Evolutionary conservation across 257 asterid genomes (phyloP).

Genomic region (Nicotiana noctiflora): DNA sequence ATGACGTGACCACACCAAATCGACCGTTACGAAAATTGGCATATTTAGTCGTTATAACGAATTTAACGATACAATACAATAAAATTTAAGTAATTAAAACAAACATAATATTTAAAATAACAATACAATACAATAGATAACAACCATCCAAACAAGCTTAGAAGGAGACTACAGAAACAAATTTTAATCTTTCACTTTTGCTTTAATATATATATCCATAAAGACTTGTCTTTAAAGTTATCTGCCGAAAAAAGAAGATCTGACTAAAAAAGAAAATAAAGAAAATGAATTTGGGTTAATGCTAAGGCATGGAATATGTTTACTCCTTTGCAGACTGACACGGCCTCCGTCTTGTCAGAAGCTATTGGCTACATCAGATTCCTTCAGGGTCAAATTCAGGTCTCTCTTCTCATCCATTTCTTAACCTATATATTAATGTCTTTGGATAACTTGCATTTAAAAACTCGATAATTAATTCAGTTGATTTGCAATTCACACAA

Average conservation of each 20-base stretch:
- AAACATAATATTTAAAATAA: no score
- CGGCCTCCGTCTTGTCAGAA: constrained; percentile 97
- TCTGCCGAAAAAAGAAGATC: constrained; percentile 23
- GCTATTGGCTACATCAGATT: constrained; percentile 87
- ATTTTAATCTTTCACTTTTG: constrained; percentile 10
- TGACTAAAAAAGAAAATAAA: constrained; percentile 23
- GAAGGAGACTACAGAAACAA: constrained; percentile 9
- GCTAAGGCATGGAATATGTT: constrained; percentile 15
- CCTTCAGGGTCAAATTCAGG: constrained; percentile 89
- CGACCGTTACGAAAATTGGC: no score
- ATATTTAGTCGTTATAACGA: no score
- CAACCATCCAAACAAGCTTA: neutral
- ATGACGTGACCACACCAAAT: no score
- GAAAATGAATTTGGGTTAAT: constrained; percentile 14
- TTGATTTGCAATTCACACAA: no score
- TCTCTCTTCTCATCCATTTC: constrained; percentile 1
- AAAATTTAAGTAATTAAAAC: no score
- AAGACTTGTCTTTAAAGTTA: constrained; percentile 30
- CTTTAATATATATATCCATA: constrained; percentile 18
- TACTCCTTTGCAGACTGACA: constrained; percentile 94
- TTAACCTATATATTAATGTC: no score
- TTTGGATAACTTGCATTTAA: no score
- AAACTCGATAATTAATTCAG: no score
- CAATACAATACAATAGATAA: no score
- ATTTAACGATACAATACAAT: no score